phyloP scores from a whole-genome alignment of 1,139 yeast genomes.

The Hansenula sp. region DNA sequence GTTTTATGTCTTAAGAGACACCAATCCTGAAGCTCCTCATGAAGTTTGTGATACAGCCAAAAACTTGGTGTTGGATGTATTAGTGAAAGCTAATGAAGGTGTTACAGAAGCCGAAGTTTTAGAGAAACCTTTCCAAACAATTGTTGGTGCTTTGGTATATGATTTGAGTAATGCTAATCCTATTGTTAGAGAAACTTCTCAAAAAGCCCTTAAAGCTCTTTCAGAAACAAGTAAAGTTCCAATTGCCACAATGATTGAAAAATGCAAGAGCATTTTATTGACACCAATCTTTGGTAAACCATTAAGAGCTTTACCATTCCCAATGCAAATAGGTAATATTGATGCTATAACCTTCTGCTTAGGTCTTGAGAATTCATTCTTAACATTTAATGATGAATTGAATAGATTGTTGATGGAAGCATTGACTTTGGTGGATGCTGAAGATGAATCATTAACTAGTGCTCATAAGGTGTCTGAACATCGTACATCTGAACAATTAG shows the following conservation, averaged over 20 bases:
- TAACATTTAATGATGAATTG: slow-evolving; percentile 84
- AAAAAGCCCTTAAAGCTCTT: slow-evolving; percentile 60
- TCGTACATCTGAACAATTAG: slow-evolving; percentile 81
- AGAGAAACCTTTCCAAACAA: slow-evolving; percentile 76
- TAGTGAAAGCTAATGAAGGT: slow-evolving; percentile 61
- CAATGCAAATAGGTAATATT: slow-evolving; percentile 97
- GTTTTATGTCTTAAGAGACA: slow-evolving; percentile 86
- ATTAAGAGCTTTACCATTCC: slow-evolving; percentile 90
- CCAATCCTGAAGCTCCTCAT: slow-evolving; percentile 84
- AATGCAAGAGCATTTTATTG: slow-evolving; percentile 74
- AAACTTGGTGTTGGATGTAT: slow-evolving; percentile 54
- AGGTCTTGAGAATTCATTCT: slow-evolving; percentile 72
- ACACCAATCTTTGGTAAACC: slow-evolving; percentile 98
- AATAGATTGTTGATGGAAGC: slow-evolving; percentile 85
- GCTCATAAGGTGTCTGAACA: slow-evolving; percentile 83
- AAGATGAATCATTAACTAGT: slow-evolving; percentile 89
- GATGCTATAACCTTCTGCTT: slow-evolving; percentile 93
- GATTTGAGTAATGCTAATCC: slow-evolving; percentile 88
- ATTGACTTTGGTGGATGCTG: slow-evolving; percentile 92
- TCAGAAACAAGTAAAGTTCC: slow-evolving; percentile 69
- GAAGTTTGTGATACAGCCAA: slow-evolving; percentile 72
- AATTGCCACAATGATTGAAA: slow-evolving; percentile 70
- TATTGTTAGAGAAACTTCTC: slow-evolving; percentile 79
- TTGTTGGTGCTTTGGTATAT: slow-evolving; percentile 82
- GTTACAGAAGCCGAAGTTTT: slow-evolving; percentile 54